Evolutionary conservation across 169 alveolate species (phyloP).

Genomic region (Plasmodium yoelii): DNA sequence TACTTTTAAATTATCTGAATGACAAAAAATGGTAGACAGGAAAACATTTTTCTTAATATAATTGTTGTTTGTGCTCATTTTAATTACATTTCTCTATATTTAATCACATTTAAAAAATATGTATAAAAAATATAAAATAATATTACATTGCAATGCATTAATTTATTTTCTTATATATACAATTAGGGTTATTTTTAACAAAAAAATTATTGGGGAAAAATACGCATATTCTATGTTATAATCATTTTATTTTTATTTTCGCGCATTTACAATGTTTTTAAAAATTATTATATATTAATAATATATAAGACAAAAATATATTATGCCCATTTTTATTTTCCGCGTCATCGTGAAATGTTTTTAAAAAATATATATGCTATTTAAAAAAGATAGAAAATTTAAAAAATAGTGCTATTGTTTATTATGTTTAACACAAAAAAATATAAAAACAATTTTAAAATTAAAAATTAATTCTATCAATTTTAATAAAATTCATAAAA

Average conservation of each 20-base stretch:
- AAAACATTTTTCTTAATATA: slow-evolving; percentile 69
- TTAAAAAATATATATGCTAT: no score
- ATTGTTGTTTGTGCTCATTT: slow-evolving; percentile 56
- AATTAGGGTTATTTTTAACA: no score
- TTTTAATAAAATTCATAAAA: background rate
- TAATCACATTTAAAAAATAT: slow-evolving; percentile 9
- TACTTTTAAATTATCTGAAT: slow-evolving; percentile 74
- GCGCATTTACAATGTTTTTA: background rate
- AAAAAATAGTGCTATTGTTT: no score
- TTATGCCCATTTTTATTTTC: no score
- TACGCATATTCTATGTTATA: background rate
- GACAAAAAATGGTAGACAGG: slow-evolving; percentile 65
- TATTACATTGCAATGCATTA: slow-evolving; percentile 1
- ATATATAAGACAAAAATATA: no score
- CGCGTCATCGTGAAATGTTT: no score
- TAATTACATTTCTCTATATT: slow-evolving; percentile 27
- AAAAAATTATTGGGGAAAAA: background rate
- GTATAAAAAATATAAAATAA: background rate
- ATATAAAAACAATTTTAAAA: background rate
- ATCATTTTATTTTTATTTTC: slow-evolving; percentile 8
- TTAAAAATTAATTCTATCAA: slow-evolving; percentile 6
- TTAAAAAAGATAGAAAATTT: no score
- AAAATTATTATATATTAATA: no score
- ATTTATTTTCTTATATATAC: background rate
- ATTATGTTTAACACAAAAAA: background rate